Conservation (phyloP, 768 basidiomycete genomes). For the Cystoderma amianthinum region DNA sequence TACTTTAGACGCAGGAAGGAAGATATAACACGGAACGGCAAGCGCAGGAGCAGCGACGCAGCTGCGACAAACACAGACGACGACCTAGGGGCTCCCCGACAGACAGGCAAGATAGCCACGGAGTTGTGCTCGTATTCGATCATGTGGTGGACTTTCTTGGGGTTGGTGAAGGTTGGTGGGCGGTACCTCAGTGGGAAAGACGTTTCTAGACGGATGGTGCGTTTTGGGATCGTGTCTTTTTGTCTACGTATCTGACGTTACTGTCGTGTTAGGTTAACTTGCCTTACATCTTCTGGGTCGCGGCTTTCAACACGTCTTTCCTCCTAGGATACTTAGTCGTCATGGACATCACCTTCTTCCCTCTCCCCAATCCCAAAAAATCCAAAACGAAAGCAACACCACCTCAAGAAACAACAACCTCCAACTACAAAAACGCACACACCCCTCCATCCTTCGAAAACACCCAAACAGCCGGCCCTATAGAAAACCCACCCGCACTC, state of each 20-base stretch:
- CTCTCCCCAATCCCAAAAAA: slow-evolving; percentile 24
- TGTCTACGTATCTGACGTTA: background rate
- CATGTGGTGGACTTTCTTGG: slow-evolving; percentile 71
- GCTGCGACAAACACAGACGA: slow-evolving; percentile 7
- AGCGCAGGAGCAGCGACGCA: slow-evolving; percentile 9
- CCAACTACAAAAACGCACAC: slow-evolving; percentile 1
- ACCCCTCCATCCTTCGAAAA: too few relatives aligned
- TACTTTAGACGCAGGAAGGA: slow-evolving; percentile 56
- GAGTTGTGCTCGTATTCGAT: slow-evolving; percentile 73
- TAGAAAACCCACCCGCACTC: slow-evolving; percentile 37
- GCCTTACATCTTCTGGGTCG: slow-evolving; percentile 84
- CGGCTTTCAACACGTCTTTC: slow-evolving; percentile 84
- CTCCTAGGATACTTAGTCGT: slow-evolving; percentile 74
- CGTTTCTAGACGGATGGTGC: slow-evolving; percentile 41
- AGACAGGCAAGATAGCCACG: slow-evolving; percentile 67
- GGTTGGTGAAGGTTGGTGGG: slow-evolving; percentile 32
- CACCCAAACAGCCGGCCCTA: slow-evolving; percentile 2
- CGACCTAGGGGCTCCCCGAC: slow-evolving; percentile 30
- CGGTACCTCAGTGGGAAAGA: slow-evolving; percentile 18
- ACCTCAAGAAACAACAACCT: slow-evolving; percentile 3
- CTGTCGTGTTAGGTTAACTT: slow-evolving; percentile 66
- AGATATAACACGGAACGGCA: slow-evolving; percentile 8
- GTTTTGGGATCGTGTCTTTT: slow-evolving; percentile 6
- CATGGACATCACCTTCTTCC: slow-evolving; percentile 61
- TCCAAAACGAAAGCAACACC: background rate